Evolutionary conservation across 2,329 filamentous ascomycete species (phyloP).

Genomic region (Pseudovirgaria hyperparasitica): DNA sequence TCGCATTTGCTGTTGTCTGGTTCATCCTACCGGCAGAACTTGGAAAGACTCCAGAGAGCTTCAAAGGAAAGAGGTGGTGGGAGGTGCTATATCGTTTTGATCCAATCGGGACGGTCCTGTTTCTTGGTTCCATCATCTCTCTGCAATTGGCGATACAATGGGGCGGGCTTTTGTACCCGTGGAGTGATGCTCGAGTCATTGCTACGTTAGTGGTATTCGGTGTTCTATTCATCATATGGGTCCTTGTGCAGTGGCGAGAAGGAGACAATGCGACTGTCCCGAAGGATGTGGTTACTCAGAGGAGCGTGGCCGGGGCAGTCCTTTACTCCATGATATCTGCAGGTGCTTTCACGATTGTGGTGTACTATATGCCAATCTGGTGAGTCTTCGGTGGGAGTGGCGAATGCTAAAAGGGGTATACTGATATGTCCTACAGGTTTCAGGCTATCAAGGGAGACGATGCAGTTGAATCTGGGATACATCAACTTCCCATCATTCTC

Average conservation of each 20-base stretch:
- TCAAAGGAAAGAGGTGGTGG: constrained; percentile 12
- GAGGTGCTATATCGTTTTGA: constrained; percentile 28
- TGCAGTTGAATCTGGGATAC: constrained; percentile 19
- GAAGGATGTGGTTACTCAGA: constrained; percentile 12
- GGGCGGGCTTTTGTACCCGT: constrained; percentile 32
- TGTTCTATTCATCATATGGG: constrained; percentile 25
- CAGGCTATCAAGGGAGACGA: constrained; percentile 23
- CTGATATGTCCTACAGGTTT: no score
- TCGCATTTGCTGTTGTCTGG: constrained; percentile 7
- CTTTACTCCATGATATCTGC: constrained; percentile 22
- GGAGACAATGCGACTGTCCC: constrained; percentile 8
- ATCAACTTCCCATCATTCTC: constrained; percentile 18
- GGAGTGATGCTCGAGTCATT: constrained; percentile 28
- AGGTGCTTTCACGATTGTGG: constrained; percentile 3
- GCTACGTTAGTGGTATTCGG: constrained; percentile 28
- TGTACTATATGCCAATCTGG: constrained; percentile 15
- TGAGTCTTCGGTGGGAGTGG: not conserved
- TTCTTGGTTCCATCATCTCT: constrained; percentile 32
- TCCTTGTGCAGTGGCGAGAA: constrained; percentile 19
- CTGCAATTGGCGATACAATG: constrained; percentile 35
- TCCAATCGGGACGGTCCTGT: constrained; percentile 25
- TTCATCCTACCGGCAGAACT: constrained; percentile 8
- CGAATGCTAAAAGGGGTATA: no score
- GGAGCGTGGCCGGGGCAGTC: constrained; percentile 18
- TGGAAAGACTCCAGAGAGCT: constrained; percentile 7